Percentiles rank a stretch among this genome's conserved stretches.
These are phyloP conservation scores for Plasmopara halstedii DNA, from an alignment of 352 stramenopile genomes.

Conservation along the genomic window DNA sequence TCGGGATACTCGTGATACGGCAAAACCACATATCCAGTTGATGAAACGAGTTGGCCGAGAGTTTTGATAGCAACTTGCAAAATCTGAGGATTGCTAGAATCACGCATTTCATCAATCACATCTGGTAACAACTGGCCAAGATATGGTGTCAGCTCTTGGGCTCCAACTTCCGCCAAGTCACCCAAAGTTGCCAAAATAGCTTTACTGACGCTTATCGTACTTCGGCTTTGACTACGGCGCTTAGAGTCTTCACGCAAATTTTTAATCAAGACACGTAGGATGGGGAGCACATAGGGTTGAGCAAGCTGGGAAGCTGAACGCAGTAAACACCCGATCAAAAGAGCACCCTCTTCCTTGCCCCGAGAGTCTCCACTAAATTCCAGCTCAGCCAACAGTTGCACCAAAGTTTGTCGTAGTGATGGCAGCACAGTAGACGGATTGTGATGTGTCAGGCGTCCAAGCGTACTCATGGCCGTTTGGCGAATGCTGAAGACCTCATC, in stretches of 20 bases:
- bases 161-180: conserved; percentile 70
- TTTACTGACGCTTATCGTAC: conserved; percentile 76
- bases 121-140: conserved; percentile 78
- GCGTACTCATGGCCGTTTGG: conserved; percentile 83
- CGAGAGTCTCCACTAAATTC: conserved; percentile 79
- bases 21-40: conserved; percentile 76
- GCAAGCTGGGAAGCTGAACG: conserved; percentile 69
- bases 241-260: conserved; percentile 80
- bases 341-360: conserved; percentile 74
- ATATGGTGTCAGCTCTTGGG: conserved; percentile 74
- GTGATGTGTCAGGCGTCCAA: conserved; percentile 77
- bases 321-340: conserved; percentile 74
- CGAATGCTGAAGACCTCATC: conserved; percentile 85
- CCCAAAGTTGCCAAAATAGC: conserved; percentile 77
- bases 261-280: conserved; percentile 81
- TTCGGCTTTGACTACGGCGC: conserved; percentile 55
- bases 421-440: conserved; percentile 77
- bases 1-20: conserved; percentile 82
- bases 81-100: conserved; percentile 81
- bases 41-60: conserved; percentile 72
- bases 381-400: conserved; percentile 80
- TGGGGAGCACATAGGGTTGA: conserved; percentile 81
- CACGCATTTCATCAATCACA: conserved; percentile 80
- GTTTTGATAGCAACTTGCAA: conserved; percentile 83
- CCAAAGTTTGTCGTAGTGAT: conserved; percentile 76